Evolutionary conservation across 2,329 filamentous ascomycete species (phyloP), one percentile per base, ranked within the genome.

Genomic region (Hypomyces rosellus): DNA sequence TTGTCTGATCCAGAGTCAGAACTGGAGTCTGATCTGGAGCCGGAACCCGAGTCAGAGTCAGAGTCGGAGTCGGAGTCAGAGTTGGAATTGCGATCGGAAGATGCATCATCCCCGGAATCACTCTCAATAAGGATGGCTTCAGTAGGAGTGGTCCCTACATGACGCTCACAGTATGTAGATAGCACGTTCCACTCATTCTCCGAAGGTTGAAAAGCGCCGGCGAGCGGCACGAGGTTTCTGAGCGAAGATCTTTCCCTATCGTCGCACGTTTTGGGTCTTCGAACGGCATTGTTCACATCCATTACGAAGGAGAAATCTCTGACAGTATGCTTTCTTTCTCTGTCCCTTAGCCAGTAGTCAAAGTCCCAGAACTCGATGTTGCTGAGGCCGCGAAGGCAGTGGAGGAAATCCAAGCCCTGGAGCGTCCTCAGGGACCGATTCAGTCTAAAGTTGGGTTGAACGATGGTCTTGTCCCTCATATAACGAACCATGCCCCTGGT

Each of bases 361-460:
- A 67, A 62, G 49, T 77, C 73, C 50, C 69, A 72, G 47, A 77
- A 70, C 0, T 65, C 61, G 0, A 76, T 51, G n/a, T 59, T 60
- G 1, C 60, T 50, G 41, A 78, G 54, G 0, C 74, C 75, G 1
- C 76, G 69, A 4, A 78, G 68, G 20, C 66, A 60, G 12, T 66
- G 59, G 3, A 78, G 38, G 22, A 69, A 73, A 38, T 77, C 74
- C 1, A 73, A 53, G 0, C 76, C 76, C 22, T 76, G 74, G 0
- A 75, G 16, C 0, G 59, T 69, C 1, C 72, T 61, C 8, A 79
- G 57, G 0, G 62, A 58, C 2, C 76, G 64, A 1, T 51, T 56
- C 5, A 50, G 54, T 0, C 74, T 63, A 11, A 52, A 66, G 45
- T 77, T 74, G 0, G 73, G 69, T 37, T 78, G 75, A 0, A 45